Conservation (phyloP, 2,329 filamentous ascomycete genomes). For the Diaporthe amygdali region DNA sequence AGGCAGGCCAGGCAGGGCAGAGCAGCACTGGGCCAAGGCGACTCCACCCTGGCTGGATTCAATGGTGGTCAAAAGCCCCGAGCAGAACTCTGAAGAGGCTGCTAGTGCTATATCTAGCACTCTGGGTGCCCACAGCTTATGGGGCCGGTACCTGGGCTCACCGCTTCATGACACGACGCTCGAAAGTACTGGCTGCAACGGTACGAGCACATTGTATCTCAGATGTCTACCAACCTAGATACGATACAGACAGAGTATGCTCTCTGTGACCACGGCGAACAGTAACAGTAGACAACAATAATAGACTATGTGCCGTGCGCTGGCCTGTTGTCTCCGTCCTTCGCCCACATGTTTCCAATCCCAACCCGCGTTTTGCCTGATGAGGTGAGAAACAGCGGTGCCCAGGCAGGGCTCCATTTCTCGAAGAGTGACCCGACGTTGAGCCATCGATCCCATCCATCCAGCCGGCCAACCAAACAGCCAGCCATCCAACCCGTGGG, state of each 20-base stretch:
- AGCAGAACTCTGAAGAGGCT: conserved; percentile 15
- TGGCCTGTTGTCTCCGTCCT: not conserved
- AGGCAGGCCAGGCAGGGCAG: not conserved
- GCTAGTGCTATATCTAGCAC: not conserved
- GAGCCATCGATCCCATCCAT: not conserved
- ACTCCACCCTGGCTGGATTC: not conserved
- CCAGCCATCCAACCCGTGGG: not conserved
- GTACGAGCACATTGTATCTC: not conserved
- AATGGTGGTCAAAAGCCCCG: conserved; percentile 14
- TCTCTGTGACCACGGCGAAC: too few relatives aligned
- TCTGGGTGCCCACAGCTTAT: conserved; percentile 7
- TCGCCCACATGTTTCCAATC: conserved; percentile 6
- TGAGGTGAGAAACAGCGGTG: conserved; percentile 15
- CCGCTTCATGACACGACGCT: conserved; percentile 9
- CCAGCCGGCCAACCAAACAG: not conserved
- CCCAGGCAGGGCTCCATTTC: conserved; percentile 1
- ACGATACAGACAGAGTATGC: too few relatives aligned
- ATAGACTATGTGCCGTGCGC: not conserved
- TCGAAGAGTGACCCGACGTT: conserved; percentile 2
- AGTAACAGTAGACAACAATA: too few relatives aligned
- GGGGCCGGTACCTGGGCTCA: not conserved
- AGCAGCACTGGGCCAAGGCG: not conserved
- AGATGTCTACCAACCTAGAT: not conserved
- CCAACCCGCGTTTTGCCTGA: conserved; percentile 12
- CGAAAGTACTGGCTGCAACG: not conserved